Evolutionary conservation across 495 filamentous ascomycete species (phyloP), one percentile per base, ranked within the genome.

Genomic region (Talaromyces liani): DNA sequence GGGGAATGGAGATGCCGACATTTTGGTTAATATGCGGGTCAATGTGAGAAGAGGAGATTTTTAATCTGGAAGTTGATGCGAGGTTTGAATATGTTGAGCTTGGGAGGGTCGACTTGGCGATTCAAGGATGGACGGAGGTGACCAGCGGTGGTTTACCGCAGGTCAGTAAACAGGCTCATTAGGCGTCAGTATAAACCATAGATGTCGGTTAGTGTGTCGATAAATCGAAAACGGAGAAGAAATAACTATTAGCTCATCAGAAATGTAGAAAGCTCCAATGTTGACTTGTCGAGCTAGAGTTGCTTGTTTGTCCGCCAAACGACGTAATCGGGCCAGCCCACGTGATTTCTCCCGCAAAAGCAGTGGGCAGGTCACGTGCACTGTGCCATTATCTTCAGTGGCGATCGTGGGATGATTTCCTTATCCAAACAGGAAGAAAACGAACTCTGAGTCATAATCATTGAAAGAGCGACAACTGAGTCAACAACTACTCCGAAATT

Each of bases 61-160:
- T 49, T 4, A 20, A 12, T 16, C 10, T 14, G 36, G 36, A 14
- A 9, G 36, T 41, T 12, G 14, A 12, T 41, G n/a, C 20, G 45
- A 8, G 6, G 18, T 20, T 49, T 4, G 45, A 49, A 20, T 49
- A 49, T 20, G 18, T 6, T 7, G 45, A 49, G 45, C 45, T 49
- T 49, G 18, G 33, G 9, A 49, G 8, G 7, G 45, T 49, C 18
- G n/a, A 49, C 45, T 49, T n/a, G 6, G 45, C 22, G n/a, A 9
- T 49, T 49, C 45, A 20, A 49, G 45, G n/a, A 18, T 20, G 5
- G 65, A 18, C 3, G 61, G 63, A 41, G 63, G 63, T 66, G 53
- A 65, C 54, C 27, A 45, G 61, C 57, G 60, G 63, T 61, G 22
- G 58, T 63, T 74, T 74, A 74, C 75, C 76, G 71, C 72, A 54